Evolutionary conservation across 345 rosid species (phyloP), one percentile per base, ranked within the genome.

Genomic region (Brassica rapa): DNA sequence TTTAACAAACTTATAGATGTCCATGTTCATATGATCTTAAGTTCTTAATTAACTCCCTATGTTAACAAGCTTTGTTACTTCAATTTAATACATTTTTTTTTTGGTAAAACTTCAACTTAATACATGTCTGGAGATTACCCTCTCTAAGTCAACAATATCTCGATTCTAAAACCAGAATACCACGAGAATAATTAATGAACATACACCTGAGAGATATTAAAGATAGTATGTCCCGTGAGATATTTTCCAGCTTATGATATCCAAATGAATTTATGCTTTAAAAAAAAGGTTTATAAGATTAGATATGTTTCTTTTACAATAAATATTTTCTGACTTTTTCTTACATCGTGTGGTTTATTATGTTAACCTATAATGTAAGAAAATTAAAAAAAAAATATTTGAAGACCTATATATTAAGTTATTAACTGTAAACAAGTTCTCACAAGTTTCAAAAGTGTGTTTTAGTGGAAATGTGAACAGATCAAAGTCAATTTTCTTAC

Each of bases 161-260:
- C 10, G 60, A 57, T 12, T 67, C 14, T 14, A 57, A 39, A 56
- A 57, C 3, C n/a, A 11, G 12, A 56, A 39, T 66, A 55, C 21
- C 15, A 66, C 39, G 66, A 67, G 30, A 39, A 19, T 57, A 46
- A 21, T 76, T 57, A 46, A 30, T 76, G 46, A 41, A 41, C 19
- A 16, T 16, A 68, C 35, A 16, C 32, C 30, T 16, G 16, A 41
- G 23, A 41, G 67, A 59, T 57, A 41, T 41, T 6, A 53, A 53
- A 53, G 60, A 53, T 16, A 53, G 60, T 53, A 53, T 53, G 60
- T 53, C 33, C 67, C 73, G 6, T 59, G 60, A 24, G 67, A 27
- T 29, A 57, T 59, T 55, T 32, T 55, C 7, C 11, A 19, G 16
- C 56, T 51, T 51, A 51, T 51, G 21, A 51, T 51, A 51, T 51